phyloP scores from a whole-genome alignment of 1,284 basidiomycete species.

The Cryptococcus jaspeensis region DNA sequence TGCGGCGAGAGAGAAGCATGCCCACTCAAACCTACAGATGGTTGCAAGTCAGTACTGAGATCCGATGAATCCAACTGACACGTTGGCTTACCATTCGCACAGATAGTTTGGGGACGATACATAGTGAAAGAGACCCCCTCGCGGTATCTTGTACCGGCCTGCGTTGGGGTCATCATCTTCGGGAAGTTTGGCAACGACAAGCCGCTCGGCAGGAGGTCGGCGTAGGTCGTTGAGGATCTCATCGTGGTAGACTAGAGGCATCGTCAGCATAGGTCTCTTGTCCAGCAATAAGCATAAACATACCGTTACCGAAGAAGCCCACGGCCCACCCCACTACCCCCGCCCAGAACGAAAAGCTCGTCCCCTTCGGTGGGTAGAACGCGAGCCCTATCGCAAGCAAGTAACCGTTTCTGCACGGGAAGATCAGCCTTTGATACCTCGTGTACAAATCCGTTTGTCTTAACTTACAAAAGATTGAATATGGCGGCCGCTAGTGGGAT shows the following conservation, averaged over 20 bases:
- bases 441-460: constrained; percentile 62
- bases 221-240: constrained; percentile 78
- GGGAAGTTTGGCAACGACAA: constrained; percentile 23
- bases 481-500: constrained; percentile 61
- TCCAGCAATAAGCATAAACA: constrained; percentile 9
- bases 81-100: constrained; percentile 65
- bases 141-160: constrained; percentile 70
- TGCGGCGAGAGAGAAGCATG: constrained; percentile 68
- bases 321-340: constrained; percentile 66
- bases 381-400: constrained; percentile 27
- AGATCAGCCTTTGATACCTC: constrained; percentile 11
- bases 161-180: constrained; percentile 43
- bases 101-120: constrained; percentile 93
- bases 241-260: constrained; percentile 67
- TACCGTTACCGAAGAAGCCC: constrained; percentile 70
- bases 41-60: background rate
- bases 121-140: constrained; percentile 71
- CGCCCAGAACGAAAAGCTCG: constrained; percentile 57
- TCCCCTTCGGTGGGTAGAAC: constrained; percentile 34
- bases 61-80: background rate
- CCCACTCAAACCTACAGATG: constrained; percentile 68
- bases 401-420: constrained; percentile 29
- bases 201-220: constrained; percentile 35
- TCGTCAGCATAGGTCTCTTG: background rate
- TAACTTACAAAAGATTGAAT: constrained; percentile 76